Conservation (phyloP, 768 basidiomycete genomes). For the Trametes punicea region DNA sequence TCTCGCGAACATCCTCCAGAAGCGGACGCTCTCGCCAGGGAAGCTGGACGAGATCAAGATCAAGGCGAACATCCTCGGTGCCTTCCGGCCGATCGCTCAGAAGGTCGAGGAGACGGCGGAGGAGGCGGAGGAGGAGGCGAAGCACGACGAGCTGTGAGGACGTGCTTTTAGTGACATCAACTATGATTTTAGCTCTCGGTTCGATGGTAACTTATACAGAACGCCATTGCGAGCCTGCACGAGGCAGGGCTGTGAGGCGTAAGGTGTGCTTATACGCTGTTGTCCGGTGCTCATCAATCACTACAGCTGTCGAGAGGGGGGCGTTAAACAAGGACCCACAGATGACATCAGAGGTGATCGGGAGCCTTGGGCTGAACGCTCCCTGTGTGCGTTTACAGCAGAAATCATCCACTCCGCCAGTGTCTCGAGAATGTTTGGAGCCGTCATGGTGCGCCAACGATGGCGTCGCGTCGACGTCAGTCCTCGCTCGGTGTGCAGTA, state of each 20-base stretch:
- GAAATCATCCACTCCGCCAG: neutral
- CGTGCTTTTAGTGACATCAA: neutral
- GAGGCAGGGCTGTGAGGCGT: too few species aligned
- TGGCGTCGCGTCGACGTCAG: slow-evolving; percentile 1
- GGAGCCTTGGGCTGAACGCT: neutral
- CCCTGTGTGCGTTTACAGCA: too few species aligned
- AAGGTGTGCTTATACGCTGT: too few species aligned
- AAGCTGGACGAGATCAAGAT: slow-evolving; percentile 94
- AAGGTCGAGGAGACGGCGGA: slow-evolving; percentile 31
- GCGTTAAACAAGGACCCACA: slow-evolving; percentile 1
- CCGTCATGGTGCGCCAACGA: neutral
- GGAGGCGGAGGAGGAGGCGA: slow-evolving; percentile 31
- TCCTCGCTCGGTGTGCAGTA: neutral
- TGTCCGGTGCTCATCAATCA: too few species aligned
- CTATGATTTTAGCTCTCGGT: neutral
- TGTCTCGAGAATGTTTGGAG: neutral
- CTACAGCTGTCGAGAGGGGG: too few species aligned
- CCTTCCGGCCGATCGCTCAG: slow-evolving; percentile 43
- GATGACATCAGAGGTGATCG: slow-evolving; percentile 9
- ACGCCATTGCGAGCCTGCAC: neutral
- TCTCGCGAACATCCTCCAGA: slow-evolving; percentile 54
- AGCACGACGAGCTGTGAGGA: slow-evolving; percentile 15
- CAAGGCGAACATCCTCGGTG: slow-evolving; percentile 81
- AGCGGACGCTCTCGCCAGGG: slow-evolving; percentile 66
- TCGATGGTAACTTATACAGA: slow-evolving; percentile 7